Conservation (phyloP, 2,329 filamentous ascomycete species). For the Xylaria sp. region DNA sequence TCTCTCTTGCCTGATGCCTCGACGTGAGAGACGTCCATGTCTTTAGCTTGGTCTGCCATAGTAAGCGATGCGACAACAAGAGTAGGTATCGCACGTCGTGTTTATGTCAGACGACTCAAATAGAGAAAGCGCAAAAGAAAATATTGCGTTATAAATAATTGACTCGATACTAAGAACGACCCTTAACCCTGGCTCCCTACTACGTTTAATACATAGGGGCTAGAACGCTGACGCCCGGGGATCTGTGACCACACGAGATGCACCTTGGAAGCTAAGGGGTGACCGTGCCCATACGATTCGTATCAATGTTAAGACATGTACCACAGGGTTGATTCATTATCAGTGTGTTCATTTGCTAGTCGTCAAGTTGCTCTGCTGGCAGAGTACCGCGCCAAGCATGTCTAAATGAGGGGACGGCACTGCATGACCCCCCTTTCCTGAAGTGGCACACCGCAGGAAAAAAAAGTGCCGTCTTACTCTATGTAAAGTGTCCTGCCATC, state of each 20-base stretch:
- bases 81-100: neutral
- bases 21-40: neutral
- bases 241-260: conserved; percentile 8
- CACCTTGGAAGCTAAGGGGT: conserved; percentile 1
- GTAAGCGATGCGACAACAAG: neutral
- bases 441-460: conserved; percentile 10
- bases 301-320: conserved; percentile 8
- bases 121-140: too few species aligned
- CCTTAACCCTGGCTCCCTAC: conserved; percentile 7
- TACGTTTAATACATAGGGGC: conserved; percentile 5
- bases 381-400: neutral
- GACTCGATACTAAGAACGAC: neutral
- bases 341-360: conserved; percentile 10
- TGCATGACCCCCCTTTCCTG: conserved; percentile 16
- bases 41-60: conserved; percentile 12
- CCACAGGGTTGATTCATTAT: conserved; percentile 6
- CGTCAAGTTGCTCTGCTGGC: neutral
- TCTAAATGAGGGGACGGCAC: conserved; percentile 4
- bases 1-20: conserved; percentile 8
- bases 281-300: conserved; percentile 5
- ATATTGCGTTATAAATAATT: conserved; percentile 11
- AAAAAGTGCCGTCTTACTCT: conserved; percentile 10
- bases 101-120: too few species aligned
- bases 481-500: conserved; percentile 4
- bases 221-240: conserved; percentile 14